These are phyloP conservation scores for Phytophthora fragariae DNA, from an alignment of 352 stramenopile species.

Conservation along the genomic window DNA sequence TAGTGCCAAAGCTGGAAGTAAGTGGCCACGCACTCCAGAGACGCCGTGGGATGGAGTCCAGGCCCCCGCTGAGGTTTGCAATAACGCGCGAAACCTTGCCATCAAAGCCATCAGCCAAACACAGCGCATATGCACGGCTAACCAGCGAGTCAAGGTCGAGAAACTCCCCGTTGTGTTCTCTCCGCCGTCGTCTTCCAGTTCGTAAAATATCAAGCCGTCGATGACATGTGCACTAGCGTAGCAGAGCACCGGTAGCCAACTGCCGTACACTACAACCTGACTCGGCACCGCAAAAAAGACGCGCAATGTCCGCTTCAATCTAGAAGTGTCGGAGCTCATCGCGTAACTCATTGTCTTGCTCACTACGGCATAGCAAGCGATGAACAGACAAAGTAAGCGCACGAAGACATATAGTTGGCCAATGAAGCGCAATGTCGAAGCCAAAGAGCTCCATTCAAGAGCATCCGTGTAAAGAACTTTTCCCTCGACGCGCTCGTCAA, in stretches of 20 bases:
- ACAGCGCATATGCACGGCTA: slow-evolving; percentile 60
- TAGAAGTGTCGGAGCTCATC: slow-evolving; percentile 1
- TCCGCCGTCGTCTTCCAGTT: slow-evolving; percentile 54
- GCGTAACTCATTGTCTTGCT: slow-evolving; percentile 6
- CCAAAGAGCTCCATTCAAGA: slow-evolving; percentile 61
- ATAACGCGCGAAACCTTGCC: slow-evolving; percentile 50
- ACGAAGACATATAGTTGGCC: slow-evolving; percentile 56
- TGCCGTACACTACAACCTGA: slow-evolving; percentile 63
- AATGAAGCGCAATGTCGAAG: slow-evolving; percentile 51
- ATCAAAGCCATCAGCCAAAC: slow-evolving; percentile 58
- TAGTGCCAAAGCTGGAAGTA: slow-evolving; percentile 47
- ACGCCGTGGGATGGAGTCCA: slow-evolving; percentile 60
- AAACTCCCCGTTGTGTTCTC: slow-evolving; percentile 46
- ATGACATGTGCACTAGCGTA: slow-evolving; percentile 62
- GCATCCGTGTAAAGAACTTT: slow-evolving; percentile 61
- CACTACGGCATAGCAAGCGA: slow-evolving; percentile 43
- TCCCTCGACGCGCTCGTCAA: slow-evolving; percentile 60
- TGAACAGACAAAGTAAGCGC: slow-evolving; percentile 42
- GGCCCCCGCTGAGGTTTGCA: slow-evolving; percentile 55
- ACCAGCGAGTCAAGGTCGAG: slow-evolving; percentile 41
- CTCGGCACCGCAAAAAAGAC: slow-evolving; percentile 59
- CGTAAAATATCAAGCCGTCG: slow-evolving; percentile 59
- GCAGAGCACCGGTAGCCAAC: slow-evolving; percentile 55
- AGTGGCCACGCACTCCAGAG: slow-evolving; percentile 48
- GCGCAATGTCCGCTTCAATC: slow-evolving; percentile 30